Conservation (phyloP, 164 flowering plant genomes). For the Sedum album region DNA sequence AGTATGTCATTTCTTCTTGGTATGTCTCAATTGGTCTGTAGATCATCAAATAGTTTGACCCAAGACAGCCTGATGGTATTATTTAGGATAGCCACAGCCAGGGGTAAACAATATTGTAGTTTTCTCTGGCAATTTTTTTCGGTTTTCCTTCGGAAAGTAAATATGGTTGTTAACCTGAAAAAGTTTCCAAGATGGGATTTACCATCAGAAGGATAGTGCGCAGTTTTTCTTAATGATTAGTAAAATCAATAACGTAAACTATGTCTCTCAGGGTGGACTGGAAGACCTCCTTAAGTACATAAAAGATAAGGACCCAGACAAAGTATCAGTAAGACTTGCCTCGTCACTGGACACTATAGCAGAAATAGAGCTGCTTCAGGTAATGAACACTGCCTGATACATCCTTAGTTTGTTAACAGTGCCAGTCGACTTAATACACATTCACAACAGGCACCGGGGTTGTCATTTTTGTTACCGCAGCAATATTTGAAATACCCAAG, state of each 20-base stretch:
- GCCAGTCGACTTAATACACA: not conserved
- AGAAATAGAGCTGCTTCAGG: conserved; percentile 83
- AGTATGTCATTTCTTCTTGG: not conserved
- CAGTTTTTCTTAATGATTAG: not conserved
- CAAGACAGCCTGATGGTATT: not conserved
- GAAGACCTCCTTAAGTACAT: conserved; percentile 51
- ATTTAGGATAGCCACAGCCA: too few relatives aligned
- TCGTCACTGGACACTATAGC: conserved; percentile 78
- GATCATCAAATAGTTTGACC: not conserved
- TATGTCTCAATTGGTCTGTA: not conserved
- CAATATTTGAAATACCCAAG: conserved; percentile 81
- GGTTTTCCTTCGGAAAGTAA: too few relatives aligned
- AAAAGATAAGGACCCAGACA: conserved; percentile 83
- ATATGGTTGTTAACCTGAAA: not conserved
- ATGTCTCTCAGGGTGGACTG: conserved; percentile 60
- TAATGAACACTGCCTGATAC: conserved; percentile 15
- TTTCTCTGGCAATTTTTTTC: too few relatives aligned
- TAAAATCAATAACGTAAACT: conserved; percentile 3
- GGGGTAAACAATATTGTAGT: too few relatives aligned
- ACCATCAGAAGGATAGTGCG: not conserved
- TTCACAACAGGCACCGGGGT: conserved; percentile 76
- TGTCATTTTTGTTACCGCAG: conserved; percentile 79
- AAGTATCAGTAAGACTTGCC: conserved; percentile 71
- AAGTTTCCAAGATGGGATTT: not conserved
- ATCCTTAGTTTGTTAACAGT: not conserved